Evolutionary conservation across 176 grass and related monocot genomes (phyloP).

Genomic region (Olyra latifolia): DNA sequence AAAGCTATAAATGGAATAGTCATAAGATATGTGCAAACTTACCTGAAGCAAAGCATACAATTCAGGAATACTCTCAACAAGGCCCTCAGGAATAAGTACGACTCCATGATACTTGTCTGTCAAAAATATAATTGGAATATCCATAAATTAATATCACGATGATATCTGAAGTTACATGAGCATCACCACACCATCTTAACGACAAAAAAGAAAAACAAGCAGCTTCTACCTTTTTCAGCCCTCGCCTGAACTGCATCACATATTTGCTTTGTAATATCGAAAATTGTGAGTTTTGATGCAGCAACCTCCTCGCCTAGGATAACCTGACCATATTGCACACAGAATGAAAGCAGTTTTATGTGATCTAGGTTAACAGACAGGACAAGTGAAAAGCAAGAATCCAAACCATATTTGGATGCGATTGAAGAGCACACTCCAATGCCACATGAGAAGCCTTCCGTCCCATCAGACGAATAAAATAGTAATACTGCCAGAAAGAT

Average conservation of each 20-base stretch:
- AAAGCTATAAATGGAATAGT: constrained; percentile 13
- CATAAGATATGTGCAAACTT: not conserved
- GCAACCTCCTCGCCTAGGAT: constrained; percentile 96
- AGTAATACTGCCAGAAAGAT: constrained; percentile 85
- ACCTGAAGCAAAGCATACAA: constrained; percentile 96
- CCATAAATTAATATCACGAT: constrained; percentile 5
- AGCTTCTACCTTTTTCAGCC: constrained; percentile 65
- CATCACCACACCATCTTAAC: not conserved
- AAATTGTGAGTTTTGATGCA: constrained; percentile 96
- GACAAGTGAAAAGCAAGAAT: constrained; percentile 5
- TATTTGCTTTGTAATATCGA: constrained; percentile 95
- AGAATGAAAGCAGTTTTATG: constrained; percentile 7
- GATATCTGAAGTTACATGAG: constrained; percentile 17
- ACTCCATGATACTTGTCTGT: constrained; percentile 96
- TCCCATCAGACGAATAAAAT: constrained; percentile 98
- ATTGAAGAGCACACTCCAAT: constrained; percentile 95
- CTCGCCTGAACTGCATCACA: constrained; percentile 91
- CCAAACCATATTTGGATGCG: constrained; percentile 94
- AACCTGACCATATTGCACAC: constrained; percentile 55
- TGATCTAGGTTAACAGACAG: not conserved
- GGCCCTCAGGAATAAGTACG: constrained; percentile 95
- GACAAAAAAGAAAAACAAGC: not conserved
- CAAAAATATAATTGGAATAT: not conserved
- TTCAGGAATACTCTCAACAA: constrained; percentile 99
- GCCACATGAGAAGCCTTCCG: constrained; percentile 99